Base-by-base conservation (phyloP, 164 flowering plant species). In the Tinospora cordifolia region DNA sequence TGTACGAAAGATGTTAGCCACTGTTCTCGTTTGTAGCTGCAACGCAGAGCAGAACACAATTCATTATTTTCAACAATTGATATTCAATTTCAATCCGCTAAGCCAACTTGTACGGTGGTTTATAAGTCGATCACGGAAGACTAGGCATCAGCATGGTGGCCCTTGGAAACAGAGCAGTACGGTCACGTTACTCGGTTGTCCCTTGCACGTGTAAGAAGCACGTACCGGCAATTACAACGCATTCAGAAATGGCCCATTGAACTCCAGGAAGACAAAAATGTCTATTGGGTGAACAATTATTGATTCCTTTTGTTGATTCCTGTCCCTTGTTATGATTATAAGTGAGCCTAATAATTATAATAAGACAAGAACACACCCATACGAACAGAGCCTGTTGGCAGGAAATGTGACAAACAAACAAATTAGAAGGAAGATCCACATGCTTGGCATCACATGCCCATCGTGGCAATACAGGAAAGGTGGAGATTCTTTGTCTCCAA, bases 391-490 rank as follows among this genome's bases (percentile, higher is more conserved):
- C n/a, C n/a, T n/a, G n/a, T n/a, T n/a, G n/a, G n/a, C n/a, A n/a
- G n/a, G n/a, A n/a, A n/a, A n/a, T n/a, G n/a, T n/a, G n/a, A n/a
- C n/a, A n/a, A n/a, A n/a, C n/a, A n/a, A n/a, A n/a, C n/a, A n/a
- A n/a, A n/a, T n/a, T n/a, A n/a, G n/a, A n/a, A n/a, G n/a, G n/a
- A n/a, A n/a, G n/a, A n/a, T 22, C 17, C 59, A 51, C 59, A 51
- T 22, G 59, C 59, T 51, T 51, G 59, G 59, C 21, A 6, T 70
- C 72, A 70, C 72, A 70, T 70, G 72, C 38, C 62, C 65, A 21
- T 59, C 40, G 13, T 6, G 14, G 7, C 26, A 26, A 44, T 39
- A 62, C 19, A 21, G n/a, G 26, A 17, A 49, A 44, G 66, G 25
- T 36, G 3, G 44, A 46, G 57, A 15, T 70, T 19, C 66, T 70